Evolutionary conservation across 2,329 filamentous ascomycete genomes (phyloP), one percentile per base, ranked within the genome.

Genomic region (Pseudogymnoascus sp.): DNA sequence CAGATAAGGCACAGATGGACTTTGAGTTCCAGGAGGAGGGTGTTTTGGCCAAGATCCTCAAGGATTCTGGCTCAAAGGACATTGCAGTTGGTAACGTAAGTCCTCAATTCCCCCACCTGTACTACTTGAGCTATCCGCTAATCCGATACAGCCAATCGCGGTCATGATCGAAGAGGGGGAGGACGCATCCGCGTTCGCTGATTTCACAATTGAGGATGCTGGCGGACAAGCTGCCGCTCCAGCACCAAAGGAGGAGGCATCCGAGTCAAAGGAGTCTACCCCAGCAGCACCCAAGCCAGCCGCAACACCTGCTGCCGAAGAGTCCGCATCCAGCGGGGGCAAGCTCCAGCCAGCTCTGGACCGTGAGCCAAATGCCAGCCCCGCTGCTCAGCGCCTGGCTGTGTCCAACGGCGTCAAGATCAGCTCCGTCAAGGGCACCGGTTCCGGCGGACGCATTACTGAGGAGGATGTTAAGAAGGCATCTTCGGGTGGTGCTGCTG

Each of bases 1-100:
- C 95, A 72, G 95, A 99, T 80, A 99, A 99, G 85, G 95, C 95
- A 68, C 95, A 97, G 82, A 99, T 99, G 95, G 95, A 99, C 82
- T 97, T 99, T 77, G 95, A 99, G 79, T 97, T 96, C 80, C 95
- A 99, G 79, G 95, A 99, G 74, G 95, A 97, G 76, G 95, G 93
- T 82, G 85, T 96, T 65, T 83, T 99, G 70, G 93, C 95, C 73
- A 96, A 96, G 84, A 84, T 97, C 68, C 82, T 99, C 74, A 95
- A 92, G 81, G 90, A 96, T 53, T 88, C 89, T 65, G 96, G 96
- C 69, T 89, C 88, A 78, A 99, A 97, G 83, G 95, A 99, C 76
- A 82, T 99, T 67, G 77, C 93, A 31, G 92, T 99, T 72, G 95
- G 95, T 77, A 95, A 89, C 78, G 95, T 99, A 86, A 81, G 91